These are phyloP conservation scores for Mycena chlorophos DNA, from an alignment of 768 basidiomycete species.

Conservation along the genomic window DNA sequence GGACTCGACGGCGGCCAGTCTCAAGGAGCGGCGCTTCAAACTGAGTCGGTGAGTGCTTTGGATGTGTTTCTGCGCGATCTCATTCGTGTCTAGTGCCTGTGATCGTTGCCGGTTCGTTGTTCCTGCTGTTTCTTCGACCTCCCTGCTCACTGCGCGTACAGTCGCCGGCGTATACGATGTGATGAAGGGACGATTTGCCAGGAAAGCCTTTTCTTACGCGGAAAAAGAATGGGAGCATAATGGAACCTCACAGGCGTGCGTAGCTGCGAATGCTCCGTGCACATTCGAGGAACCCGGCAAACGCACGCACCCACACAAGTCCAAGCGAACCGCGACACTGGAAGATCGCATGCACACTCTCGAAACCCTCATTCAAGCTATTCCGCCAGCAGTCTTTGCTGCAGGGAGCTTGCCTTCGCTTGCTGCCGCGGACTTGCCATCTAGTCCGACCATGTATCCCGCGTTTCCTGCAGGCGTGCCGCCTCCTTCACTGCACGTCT, in stretches of 20 bases:
- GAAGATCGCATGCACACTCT: constrained; percentile 89
- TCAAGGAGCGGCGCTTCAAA: constrained; percentile 86
- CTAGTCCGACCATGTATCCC: constrained; percentile 42
- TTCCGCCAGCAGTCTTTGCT: constrained; percentile 77
- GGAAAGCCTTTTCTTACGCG: neutral
- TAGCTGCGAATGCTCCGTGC: constrained; percentile 79
- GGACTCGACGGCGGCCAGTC: constrained; percentile 45
- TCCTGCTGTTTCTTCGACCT: neutral
- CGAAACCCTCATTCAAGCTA: constrained; percentile 81
- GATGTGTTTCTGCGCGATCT: constrained; percentile 1
- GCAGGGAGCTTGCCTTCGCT: constrained; percentile 49
- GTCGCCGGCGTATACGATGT: constrained; percentile 82
- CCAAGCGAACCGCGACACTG: constrained; percentile 83
- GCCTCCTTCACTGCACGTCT: constrained; percentile 75
- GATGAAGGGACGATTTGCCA: constrained; percentile 57
- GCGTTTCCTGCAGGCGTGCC: constrained; percentile 58
- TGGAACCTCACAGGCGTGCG: constrained; percentile 89
- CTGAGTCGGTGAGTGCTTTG: constrained; percentile 65
- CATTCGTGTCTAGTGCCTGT: constrained; percentile 62
- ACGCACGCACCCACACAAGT: constrained; percentile 83
- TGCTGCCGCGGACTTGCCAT: constrained; percentile 28
- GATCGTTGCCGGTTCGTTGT: constrained; percentile 82
- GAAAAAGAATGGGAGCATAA: constrained; percentile 35
- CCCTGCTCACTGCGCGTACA: constrained; percentile 28
- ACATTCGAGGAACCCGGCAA: constrained; percentile 89